A percentile compares a stretch with the other conserved stretches of the same genome.
Evolutionary conservation across 805 yeast species (phyloP).

Genomic region (Ogataea allantospora): DNA sequence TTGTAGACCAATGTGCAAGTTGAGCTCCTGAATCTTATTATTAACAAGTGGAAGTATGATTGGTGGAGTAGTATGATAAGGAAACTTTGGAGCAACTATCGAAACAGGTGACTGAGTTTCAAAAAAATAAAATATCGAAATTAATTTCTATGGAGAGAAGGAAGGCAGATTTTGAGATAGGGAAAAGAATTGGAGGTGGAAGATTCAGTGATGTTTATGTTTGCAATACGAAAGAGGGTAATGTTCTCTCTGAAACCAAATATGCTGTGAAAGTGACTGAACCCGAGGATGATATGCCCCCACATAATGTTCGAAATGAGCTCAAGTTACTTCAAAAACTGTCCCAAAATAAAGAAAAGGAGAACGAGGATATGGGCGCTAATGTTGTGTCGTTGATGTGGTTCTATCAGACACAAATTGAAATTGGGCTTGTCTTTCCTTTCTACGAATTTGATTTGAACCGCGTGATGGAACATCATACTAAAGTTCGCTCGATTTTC

Average conservation of each 20-base stretch:
- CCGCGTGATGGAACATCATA: conserved; percentile 32
- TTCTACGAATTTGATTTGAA: conserved; percentile 37
- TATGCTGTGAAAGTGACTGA: conserved; percentile 48
- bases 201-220: conserved; percentile 41
- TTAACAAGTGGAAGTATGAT: neutral
- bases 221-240: conserved; percentile 5
- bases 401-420: conserved; percentile 26
- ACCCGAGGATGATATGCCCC: conserved; percentile 50
- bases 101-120: neutral
- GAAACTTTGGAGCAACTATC: no score
- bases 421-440: conserved; percentile 44
- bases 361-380: neutral
- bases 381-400: conserved; percentile 21
- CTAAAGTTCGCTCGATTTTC: conserved; percentile 32
- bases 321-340: conserved; percentile 35
- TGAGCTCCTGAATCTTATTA: neutral
- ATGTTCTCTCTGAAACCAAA: conserved; percentile 13
- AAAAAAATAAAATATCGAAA: neutral
- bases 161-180: conserved; percentile 19
- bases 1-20: neutral
- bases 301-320: conserved; percentile 52
- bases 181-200: conserved; percentile 39
- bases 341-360: conserved; percentile 4
- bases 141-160: conserved; percentile 7
- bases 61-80: no score